A percentile compares a stretch with the other conserved stretches of the same genome.
Evolutionary conservation across 495 filamentous ascomycete species (phyloP).

Genomic region (Hypomontagnella monticulosa): DNA sequence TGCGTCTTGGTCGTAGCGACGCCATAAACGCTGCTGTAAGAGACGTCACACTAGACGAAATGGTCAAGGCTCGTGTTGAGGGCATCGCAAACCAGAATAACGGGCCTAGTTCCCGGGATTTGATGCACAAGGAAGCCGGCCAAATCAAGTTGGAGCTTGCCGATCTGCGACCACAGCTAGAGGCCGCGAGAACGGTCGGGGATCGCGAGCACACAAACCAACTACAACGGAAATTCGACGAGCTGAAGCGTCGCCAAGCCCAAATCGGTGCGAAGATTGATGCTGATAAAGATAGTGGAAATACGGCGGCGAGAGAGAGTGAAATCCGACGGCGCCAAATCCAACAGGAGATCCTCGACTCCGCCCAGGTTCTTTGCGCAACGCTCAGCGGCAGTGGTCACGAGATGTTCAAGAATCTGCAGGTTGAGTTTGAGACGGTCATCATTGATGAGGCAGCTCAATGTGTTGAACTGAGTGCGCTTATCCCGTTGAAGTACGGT

Average conservation of each 20-base stretch:
- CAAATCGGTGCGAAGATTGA: constrained; percentile 83
- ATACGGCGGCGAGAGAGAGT: constrained; percentile 76
- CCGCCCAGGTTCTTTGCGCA: constrained; percentile 91
- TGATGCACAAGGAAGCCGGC: constrained; percentile 84
- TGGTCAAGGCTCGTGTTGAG: constrained; percentile 79
- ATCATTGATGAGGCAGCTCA: constrained; percentile 98
- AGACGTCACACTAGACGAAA: constrained; percentile 93
- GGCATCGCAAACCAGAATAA: constrained; percentile 59
- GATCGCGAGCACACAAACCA: constrained; percentile 65
- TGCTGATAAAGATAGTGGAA: constrained; percentile 82
- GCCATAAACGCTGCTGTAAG: constrained; percentile 89
- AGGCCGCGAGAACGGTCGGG: constrained; percentile 72
- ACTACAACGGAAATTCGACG: constrained; percentile 79
- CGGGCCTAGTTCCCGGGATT: constrained; percentile 70
- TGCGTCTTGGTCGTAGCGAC: constrained; percentile 91
- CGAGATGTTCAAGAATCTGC: constrained; percentile 94
- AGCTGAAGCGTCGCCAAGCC: constrained; percentile 75
- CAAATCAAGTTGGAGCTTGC: constrained; percentile 75
- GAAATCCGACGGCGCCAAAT: constrained; percentile 84
- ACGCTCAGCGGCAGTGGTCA: constrained; percentile 96
- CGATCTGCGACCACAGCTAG: constrained; percentile 71
- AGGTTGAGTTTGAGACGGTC: constrained; percentile 97
- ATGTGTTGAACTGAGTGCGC: constrained; percentile 94
- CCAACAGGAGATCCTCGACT: constrained; percentile 90
- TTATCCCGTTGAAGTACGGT: constrained; percentile 97